Percentiles rank a stretch among this genome's conserved stretches.
phyloP scores from a whole-genome alignment of 2,329 filamentous ascomycete genomes.

The Cladorrhinum sp. region DNA sequence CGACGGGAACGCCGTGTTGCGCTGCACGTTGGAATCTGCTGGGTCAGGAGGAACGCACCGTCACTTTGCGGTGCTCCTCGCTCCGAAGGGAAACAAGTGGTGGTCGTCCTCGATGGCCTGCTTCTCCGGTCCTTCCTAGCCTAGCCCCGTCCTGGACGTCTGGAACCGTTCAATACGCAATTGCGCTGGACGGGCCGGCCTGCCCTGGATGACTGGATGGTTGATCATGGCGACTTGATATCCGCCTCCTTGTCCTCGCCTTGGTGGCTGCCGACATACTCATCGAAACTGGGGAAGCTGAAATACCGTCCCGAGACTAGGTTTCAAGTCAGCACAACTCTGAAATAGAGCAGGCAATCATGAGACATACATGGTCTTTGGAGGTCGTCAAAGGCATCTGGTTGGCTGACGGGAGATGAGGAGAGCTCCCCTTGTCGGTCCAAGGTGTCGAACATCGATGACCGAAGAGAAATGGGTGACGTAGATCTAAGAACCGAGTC shows the following conservation, averaged over 20 bases:
- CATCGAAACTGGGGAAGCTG: slow-evolving; percentile 71
- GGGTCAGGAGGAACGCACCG: slow-evolving; percentile 7
- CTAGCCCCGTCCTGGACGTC: slow-evolving; percentile 7
- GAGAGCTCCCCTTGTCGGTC: slow-evolving; percentile 27
- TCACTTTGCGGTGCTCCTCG: slow-evolving; percentile 13
- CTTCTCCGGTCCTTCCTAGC: slow-evolving; percentile 9
- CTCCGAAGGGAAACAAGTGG: slow-evolving; percentile 5
- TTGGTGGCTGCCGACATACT: slow-evolving; percentile 53
- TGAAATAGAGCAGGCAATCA: not conserved
- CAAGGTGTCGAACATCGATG: slow-evolving; percentile 35
- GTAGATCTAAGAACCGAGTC: slow-evolving; percentile 31
- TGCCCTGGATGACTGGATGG: not conserved
- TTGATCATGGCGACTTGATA: slow-evolving; percentile 31
- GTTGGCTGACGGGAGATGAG: slow-evolving; percentile 30
- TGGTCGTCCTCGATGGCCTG: slow-evolving; percentile 11
- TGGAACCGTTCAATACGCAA: not conserved
- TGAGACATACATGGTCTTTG: slow-evolving; percentile 23
- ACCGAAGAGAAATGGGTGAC: slow-evolving; percentile 36
- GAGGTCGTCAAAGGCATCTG: slow-evolving; percentile 29
- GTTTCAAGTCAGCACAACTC: slow-evolving; percentile 20
- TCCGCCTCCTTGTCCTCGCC: slow-evolving; percentile 39
- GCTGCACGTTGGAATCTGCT: slow-evolving; percentile 5
- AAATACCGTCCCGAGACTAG: slow-evolving; percentile 57
- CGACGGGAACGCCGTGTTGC: slow-evolving; percentile 7
- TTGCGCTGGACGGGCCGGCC: slow-evolving; percentile 5